These are phyloP conservation scores for Xerocomellus dryophilus DNA, from an alignment of 768 basidiomycete species.

Conservation along the genomic window DNA sequence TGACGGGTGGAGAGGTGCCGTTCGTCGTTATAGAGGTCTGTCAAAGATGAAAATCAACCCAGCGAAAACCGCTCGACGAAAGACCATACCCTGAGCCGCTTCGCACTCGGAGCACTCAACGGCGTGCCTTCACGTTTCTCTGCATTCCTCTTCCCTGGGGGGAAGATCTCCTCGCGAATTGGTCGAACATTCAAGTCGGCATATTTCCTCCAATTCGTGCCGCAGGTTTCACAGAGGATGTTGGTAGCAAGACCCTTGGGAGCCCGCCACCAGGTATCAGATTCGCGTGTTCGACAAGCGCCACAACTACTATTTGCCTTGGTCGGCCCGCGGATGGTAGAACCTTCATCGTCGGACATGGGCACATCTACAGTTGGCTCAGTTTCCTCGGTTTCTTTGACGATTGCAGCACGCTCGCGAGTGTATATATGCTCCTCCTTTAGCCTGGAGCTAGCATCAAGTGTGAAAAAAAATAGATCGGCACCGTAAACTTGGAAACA, in stretches of 20 bases:
- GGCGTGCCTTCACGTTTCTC: constrained; percentile 66
- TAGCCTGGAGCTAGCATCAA: constrained; percentile 51
- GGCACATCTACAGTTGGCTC: constrained; percentile 31
- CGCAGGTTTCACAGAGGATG: constrained; percentile 83
- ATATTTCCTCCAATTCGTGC: constrained; percentile 89
- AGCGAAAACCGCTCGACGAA: background rate
- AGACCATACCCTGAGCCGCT: constrained; percentile 58
- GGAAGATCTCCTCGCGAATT: constrained; percentile 60
- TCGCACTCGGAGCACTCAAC: constrained; percentile 48
- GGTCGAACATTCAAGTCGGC: constrained; percentile 81
- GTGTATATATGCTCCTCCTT: constrained; percentile 64
- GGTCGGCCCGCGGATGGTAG: constrained; percentile 57
- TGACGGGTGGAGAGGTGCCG: constrained; percentile 61
- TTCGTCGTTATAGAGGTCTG: constrained; percentile 41
- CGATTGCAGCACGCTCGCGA: constrained; percentile 35
- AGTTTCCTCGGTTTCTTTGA: constrained; percentile 27
- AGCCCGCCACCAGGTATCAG: constrained; percentile 85
- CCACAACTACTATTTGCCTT: constrained; percentile 65
- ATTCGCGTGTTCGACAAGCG: constrained; percentile 80
- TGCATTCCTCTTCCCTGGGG: constrained; percentile 38
- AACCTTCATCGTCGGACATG: constrained; percentile 69
- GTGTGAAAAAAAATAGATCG: constrained; percentile 11
- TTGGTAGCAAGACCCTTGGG: constrained; percentile 78
- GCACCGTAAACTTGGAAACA: constrained; percentile 9
- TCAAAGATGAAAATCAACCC: background rate